Conservation (phyloP, 768 basidiomycete genomes). For the Lentinula aciculospora region DNA sequence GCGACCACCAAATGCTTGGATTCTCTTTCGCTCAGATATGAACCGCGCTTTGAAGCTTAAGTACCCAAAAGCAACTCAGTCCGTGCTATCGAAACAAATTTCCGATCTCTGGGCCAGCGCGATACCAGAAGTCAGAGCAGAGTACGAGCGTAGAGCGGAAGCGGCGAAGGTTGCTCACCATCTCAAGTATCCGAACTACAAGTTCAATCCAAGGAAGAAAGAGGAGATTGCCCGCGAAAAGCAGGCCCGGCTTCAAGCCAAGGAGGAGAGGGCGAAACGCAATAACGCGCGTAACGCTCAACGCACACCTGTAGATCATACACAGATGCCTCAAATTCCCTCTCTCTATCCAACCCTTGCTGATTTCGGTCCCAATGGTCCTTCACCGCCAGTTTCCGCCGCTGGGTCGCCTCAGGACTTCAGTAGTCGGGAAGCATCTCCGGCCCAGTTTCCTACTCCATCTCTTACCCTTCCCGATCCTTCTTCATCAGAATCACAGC, state of each 20-base stretch:
- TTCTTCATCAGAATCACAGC: not conserved
- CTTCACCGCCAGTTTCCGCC: constrained; percentile 50
- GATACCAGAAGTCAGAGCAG: constrained; percentile 34
- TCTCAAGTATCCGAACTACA: constrained; percentile 48
- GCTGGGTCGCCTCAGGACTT: constrained; percentile 38
- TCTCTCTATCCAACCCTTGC: constrained; percentile 16
- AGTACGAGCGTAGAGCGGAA: constrained; percentile 52
- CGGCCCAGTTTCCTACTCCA: not conserved
- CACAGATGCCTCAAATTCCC: constrained; percentile 13
- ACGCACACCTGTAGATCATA: constrained; percentile 9
- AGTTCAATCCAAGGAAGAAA: constrained; percentile 51
- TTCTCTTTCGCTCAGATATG: constrained; percentile 67
- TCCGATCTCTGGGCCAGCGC: constrained; percentile 61
- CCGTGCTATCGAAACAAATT: constrained; percentile 59
- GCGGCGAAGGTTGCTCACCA: constrained; percentile 47
- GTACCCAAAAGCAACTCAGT: constrained; percentile 37
- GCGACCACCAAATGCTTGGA: constrained; percentile 81
- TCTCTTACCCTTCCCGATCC: constrained; percentile 1
- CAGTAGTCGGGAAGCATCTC: constrained; percentile 2
- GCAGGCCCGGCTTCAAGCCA: constrained; percentile 34
- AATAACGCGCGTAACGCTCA: constrained; percentile 11
- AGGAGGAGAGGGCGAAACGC: constrained; percentile 25
- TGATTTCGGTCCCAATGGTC: constrained; percentile 29
- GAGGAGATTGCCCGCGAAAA: constrained; percentile 39
- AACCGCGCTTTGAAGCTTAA: constrained; percentile 35